Conservation (phyloP, 371 early-diverging fungal genomes). For the Mucor velutinosus region DNA sequence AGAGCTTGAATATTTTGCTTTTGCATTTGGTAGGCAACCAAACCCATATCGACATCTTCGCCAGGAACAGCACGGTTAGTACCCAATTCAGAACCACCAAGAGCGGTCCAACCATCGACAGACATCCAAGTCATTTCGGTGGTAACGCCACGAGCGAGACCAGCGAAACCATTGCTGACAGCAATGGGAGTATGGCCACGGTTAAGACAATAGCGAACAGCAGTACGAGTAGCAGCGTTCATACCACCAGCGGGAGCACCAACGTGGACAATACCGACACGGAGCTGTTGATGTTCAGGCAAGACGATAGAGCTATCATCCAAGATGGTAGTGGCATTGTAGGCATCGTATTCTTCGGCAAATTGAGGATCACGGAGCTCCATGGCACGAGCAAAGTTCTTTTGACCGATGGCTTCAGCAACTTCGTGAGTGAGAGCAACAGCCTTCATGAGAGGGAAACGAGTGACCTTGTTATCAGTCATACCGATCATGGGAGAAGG, state of each 20-base stretch:
- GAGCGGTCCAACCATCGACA: slow-evolving; percentile 88
- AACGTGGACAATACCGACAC: slow-evolving; percentile 91
- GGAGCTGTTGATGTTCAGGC: slow-evolving; percentile 58
- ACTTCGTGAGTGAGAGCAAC: slow-evolving; percentile 91
- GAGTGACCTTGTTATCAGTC: slow-evolving; percentile 82
- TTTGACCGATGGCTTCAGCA: slow-evolving; percentile 77
- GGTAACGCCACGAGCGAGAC: slow-evolving; percentile 83
- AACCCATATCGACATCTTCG: slow-evolving; percentile 71
- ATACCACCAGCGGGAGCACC: slow-evolving; percentile 99
- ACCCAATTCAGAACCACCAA: slow-evolving; percentile 96
- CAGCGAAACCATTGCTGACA: slow-evolving; percentile 95
- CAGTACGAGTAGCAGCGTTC: slow-evolving; percentile 95
- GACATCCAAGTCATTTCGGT: slow-evolving; percentile 80
- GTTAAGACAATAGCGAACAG: slow-evolving; percentile 86
- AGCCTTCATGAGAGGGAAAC: slow-evolving; percentile 90
- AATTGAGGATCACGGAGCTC: slow-evolving; percentile 92
- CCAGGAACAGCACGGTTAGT: slow-evolving; percentile 91
- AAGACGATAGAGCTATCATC: slow-evolving; percentile 36
- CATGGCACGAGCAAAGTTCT: slow-evolving; percentile 91
- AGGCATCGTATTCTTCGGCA: slow-evolving; percentile 70
- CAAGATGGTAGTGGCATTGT: slow-evolving; percentile 50
- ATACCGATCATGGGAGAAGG: slow-evolving; percentile 95
- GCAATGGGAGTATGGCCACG: slow-evolving; percentile 85
- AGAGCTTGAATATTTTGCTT: slow-evolving; percentile 87
- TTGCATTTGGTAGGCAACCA: slow-evolving; percentile 91